Conservation (phyloP, 257 asterid genomes). For the Solanum pimpinellifolium region DNA sequence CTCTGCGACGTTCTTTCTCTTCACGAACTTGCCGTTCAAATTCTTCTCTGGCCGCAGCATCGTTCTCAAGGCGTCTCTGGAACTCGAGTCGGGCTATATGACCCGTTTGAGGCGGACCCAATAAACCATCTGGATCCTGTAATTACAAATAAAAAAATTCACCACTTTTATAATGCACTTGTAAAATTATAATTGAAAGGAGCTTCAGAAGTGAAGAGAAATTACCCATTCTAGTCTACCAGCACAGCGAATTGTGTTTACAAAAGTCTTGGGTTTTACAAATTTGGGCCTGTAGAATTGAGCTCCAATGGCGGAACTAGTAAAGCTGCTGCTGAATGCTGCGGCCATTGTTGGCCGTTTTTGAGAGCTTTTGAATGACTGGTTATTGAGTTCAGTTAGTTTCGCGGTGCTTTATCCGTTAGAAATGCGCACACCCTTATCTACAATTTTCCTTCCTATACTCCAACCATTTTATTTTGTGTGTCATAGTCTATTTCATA, state of each 20-base stretch:
- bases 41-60: conserved; percentile 54
- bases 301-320: conserved; percentile 19
- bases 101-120: conserved; percentile 52
- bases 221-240: conserved; percentile 58
- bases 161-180: background rate
- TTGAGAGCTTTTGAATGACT: conserved; percentile 2
- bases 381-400: background rate
- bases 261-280: conserved; percentile 15
- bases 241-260: conserved; percentile 46
- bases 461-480: too few species aligned
- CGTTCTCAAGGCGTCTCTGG: conserved; percentile 58
- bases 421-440: conserved; percentile 1
- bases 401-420: conserved; percentile 32
- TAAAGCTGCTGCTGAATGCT: conserved; percentile 28
- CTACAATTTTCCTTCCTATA: background rate
- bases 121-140: conserved; percentile 92
- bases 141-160: background rate
- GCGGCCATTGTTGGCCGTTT: conserved; percentile 48
- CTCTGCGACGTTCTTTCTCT: conserved; percentile 48
- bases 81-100: conserved; percentile 63
- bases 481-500: too few species aligned
- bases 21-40: conserved; percentile 69
- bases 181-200: background rate
- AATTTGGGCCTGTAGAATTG: conserved; percentile 4
- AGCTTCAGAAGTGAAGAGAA: background rate